A percentile compares a stretch with the other conserved stretches of the same genome.
These are phyloP conservation scores for Fusarium agapanthi DNA, from an alignment of 2,329 filamentous ascomycete species.

Conservation along the genomic window DNA sequence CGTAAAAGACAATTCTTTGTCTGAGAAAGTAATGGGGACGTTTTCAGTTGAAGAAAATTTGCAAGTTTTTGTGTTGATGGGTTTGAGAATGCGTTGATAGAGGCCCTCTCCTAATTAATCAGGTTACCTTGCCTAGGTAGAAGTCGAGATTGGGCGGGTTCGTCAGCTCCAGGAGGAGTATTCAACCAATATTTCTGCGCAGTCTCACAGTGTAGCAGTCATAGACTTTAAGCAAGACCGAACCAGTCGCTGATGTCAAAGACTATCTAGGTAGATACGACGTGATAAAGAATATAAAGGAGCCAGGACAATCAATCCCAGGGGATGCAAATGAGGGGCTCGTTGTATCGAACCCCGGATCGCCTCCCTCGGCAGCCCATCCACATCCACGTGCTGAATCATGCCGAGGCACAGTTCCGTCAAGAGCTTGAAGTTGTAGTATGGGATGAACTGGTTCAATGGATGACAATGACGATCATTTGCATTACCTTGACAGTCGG, in stretches of 20 bases:
- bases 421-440: neutral
- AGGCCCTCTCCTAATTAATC: conserved; percentile 20
- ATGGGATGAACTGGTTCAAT: neutral
- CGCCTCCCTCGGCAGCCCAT: conserved; percentile 23
- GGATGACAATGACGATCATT: neutral
- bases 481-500: neutral
- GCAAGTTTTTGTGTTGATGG: neutral
- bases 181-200: conserved; percentile 4
- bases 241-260: neutral
- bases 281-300: neutral
- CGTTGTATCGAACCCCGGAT: conserved; percentile 14
- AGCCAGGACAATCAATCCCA: neutral
- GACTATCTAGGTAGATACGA: neutral
- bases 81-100: neutral
- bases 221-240: neutral
- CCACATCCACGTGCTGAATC: conserved; percentile 24
- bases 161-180: neutral
- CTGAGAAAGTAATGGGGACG: neutral
- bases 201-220: neutral
- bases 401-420: conserved; percentile 27
- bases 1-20: neutral
- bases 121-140: neutral
- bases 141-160: neutral
- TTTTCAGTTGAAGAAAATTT: neutral
- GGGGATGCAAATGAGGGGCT: conserved; percentile 20